Percentiles rank a stretch among this genome's conserved stretches.
Evolutionary conservation across 1,139 yeast species (phyloP).

Genomic region (Yamadazyma blattariae): DNA sequence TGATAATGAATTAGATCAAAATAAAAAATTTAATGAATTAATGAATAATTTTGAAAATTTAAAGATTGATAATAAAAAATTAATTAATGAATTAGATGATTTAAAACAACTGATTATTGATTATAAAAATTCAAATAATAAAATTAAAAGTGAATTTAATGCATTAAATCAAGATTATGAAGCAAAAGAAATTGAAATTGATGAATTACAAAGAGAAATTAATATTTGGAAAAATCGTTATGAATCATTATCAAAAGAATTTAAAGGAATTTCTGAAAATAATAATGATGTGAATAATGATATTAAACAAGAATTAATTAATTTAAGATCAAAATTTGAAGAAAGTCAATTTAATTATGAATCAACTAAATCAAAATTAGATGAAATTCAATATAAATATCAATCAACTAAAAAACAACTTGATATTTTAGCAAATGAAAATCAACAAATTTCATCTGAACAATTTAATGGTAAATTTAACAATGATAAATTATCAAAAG

Average conservation of each 20-base stretch:
- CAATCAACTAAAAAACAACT: conserved; percentile 7
- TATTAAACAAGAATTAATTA: background rate
- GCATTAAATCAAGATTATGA: conserved; percentile 7
- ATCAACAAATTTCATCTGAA: conserved; percentile 5
- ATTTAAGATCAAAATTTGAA: background rate
- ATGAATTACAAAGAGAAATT: conserved; percentile 5
- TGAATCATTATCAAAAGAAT: conserved; percentile 7
- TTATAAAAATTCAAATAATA: background rate
- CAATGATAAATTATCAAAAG: conserved; percentile 12
- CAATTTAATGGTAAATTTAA: conserved; percentile 6
- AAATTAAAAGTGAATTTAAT: conserved; percentile 4
- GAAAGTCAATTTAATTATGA: background rate
- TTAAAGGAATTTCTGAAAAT: conserved; percentile 5
- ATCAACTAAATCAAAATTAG: conserved; percentile 6
- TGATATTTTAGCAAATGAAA: conserved; percentile 9
- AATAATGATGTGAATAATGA: conserved; percentile 10
- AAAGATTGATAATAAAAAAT: background rate
- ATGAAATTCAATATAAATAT: conserved; percentile 9
- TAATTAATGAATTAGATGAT: background rate
- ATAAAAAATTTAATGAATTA: background rate
- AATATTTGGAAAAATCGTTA: conserved; percentile 8
- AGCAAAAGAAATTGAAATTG: conserved; percentile 7
- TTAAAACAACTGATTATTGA: background rate
- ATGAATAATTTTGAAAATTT: conserved; percentile 1
- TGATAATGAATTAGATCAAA: background rate